These are phyloP conservation scores for Cairneyella variabilis DNA, from an alignment of 495 filamentous ascomycete species.

Conservation along the genomic window DNA sequence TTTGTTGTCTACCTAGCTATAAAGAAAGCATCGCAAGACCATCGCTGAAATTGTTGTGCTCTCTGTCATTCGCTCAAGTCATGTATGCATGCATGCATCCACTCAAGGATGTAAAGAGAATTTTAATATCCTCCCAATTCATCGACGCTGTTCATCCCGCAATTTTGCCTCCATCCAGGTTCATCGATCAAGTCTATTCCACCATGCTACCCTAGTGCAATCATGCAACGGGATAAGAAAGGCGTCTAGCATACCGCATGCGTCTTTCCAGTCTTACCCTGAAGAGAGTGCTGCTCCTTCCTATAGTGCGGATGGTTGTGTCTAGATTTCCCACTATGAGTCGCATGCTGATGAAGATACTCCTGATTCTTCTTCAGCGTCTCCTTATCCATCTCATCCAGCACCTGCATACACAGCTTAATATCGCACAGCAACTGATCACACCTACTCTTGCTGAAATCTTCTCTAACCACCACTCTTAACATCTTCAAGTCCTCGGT, in stretches of 20 bases:
- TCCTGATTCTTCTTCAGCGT: constrained; percentile 60
- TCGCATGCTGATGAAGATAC: constrained; percentile 57
- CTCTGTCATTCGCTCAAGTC: too few species aligned
- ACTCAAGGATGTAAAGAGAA: too few species aligned
- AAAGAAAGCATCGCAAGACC: too few species aligned
- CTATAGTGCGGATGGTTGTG: constrained; percentile 64
- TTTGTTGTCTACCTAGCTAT: too few species aligned
- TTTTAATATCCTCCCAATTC: too few species aligned
- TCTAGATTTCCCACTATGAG: constrained; percentile 40
- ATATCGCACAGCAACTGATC: constrained; percentile 71
- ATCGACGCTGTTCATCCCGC: too few species aligned
- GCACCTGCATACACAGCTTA: constrained; percentile 60
- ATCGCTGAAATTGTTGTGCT: too few species aligned
- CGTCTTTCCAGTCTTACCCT: constrained; percentile 86
- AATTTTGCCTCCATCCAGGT: too few species aligned
- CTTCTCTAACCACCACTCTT: constrained; percentile 84
- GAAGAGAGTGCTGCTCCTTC: constrained; percentile 76
- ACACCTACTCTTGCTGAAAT: constrained; percentile 74
- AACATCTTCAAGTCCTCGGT: constrained; percentile 76
- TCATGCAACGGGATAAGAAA: too few species aligned
- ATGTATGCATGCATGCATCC: too few species aligned
- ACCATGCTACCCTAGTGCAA: too few species aligned
- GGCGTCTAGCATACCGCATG: constrained; percentile 68
- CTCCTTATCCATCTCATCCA: constrained; percentile 69
- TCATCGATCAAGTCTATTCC: too few species aligned